A percentile compares a stretch with the other conserved stretches of the same genome.
These are phyloP conservation scores for Neospermospora avenae DNA, from an alignment of 2,329 filamentous ascomycete species.

Conservation along the genomic window DNA sequence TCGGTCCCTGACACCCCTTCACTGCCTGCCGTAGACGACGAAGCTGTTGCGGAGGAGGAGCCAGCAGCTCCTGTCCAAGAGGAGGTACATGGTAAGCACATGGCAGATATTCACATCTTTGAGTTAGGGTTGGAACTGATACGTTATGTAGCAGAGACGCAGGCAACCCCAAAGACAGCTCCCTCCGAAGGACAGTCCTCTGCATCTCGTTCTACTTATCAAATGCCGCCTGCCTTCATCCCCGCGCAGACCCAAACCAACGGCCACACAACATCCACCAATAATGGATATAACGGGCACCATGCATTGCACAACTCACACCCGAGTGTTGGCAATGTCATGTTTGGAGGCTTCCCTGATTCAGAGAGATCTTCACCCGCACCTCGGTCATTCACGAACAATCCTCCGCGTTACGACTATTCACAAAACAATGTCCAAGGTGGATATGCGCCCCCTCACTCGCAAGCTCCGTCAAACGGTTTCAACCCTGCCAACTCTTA, in stretches of 20 bases:
- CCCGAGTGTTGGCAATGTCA: constrained; percentile 52
- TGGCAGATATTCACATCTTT: neutral
- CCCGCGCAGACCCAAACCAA: constrained; percentile 30
- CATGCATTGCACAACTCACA: constrained; percentile 48
- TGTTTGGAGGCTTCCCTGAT: constrained; percentile 53
- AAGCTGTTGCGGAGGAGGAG: constrained; percentile 19
- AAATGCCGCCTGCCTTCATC: constrained; percentile 44
- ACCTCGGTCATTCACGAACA: constrained; percentile 32
- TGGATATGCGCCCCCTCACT: constrained; percentile 23
- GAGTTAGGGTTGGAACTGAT: constrained; percentile 4
- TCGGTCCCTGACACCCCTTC: neutral
- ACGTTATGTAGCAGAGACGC: constrained; percentile 12
- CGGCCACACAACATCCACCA: constrained; percentile 14
- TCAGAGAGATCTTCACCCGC: constrained; percentile 58
- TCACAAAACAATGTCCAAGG: constrained; percentile 23
- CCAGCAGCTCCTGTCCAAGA: constrained; percentile 12
- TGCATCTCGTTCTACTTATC: constrained; percentile 36
- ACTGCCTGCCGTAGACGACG: neutral
- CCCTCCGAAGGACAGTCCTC: constrained; percentile 29
- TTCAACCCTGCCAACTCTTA: constrained; percentile 19
- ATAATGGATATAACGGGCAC: constrained; percentile 26
- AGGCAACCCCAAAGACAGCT: constrained; percentile 21
- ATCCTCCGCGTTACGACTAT: constrained; percentile 28
- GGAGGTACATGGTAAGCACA: constrained; percentile 23
- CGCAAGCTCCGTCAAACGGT: constrained; percentile 22